Evolutionary conservation across 768 basidiomycete genomes (phyloP).

Genomic region (Mycena epipterygia): DNA sequence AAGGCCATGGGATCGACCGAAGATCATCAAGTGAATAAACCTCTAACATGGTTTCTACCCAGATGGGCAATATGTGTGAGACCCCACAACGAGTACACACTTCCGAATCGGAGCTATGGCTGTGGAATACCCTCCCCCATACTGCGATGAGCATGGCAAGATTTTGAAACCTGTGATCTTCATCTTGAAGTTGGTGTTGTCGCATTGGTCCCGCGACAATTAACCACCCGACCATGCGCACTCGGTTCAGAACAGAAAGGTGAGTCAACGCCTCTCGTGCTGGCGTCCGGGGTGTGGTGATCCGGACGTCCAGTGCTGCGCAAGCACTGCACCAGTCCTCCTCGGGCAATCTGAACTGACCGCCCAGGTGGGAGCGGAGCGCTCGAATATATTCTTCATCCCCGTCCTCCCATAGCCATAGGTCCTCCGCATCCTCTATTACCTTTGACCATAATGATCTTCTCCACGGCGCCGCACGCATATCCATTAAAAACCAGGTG

Average conservation of each 20-base stretch:
- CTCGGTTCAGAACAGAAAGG: background rate
- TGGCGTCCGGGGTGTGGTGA: background rate
- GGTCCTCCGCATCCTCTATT: background rate
- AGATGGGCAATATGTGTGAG: background rate
- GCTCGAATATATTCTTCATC: slow-evolving; percentile 15
- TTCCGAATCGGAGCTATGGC: background rate
- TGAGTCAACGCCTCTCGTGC: background rate
- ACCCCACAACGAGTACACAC: background rate
- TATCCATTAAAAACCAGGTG: background rate
- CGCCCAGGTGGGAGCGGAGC: background rate
- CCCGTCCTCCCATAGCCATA: slow-evolving; percentile 23
- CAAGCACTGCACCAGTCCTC: background rate
- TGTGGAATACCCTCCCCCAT: background rate
- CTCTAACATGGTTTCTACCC: slow-evolving; percentile 13
- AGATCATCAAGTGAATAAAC: slow-evolving; percentile 11
- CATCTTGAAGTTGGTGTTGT: background rate
- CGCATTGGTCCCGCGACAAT: background rate
- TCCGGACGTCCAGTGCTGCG: background rate
- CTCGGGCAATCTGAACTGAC: background rate
- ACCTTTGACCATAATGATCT: background rate
- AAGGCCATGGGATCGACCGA: slow-evolving; percentile 8
- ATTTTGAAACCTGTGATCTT: background rate
- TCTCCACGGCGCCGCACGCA: background rate
- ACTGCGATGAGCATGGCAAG: background rate
- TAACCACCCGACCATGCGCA: slow-evolving; percentile 18